Percentiles rank a stretch among this genome's conserved stretches.
Evolutionary conservation across 2,329 filamentous ascomycete genomes (phyloP).

Genomic region (Botrytis aclada): DNA sequence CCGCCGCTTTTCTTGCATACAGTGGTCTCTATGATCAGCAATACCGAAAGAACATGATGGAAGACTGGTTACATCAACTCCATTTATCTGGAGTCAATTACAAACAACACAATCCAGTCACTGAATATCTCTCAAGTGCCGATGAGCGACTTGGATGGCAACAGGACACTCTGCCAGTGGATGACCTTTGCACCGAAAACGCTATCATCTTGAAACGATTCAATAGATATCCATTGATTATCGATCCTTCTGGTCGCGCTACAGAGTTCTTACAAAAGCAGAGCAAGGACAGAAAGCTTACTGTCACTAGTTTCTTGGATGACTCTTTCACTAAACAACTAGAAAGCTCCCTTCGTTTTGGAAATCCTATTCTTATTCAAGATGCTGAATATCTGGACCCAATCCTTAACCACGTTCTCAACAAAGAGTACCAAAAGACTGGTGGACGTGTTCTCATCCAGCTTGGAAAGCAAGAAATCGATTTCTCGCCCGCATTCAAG

Average conservation of each 20-base stretch:
- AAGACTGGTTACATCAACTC: slow-evolving; percentile 95
- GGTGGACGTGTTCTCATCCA: slow-evolving; percentile 97
- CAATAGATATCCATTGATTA: slow-evolving; percentile 97
- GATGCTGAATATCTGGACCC: slow-evolving; percentile 97
- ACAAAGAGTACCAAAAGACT: slow-evolving; percentile 99
- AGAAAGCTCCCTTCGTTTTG: slow-evolving; percentile 94
- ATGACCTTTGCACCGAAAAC: slow-evolving; percentile 97
- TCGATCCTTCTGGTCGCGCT: slow-evolving; percentile 92
- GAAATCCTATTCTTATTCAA: slow-evolving; percentile 97
- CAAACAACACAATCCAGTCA: slow-evolving; percentile 91
- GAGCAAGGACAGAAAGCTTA: slow-evolving; percentile 88
- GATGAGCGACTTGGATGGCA: slow-evolving; percentile 96
- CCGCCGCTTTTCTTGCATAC: slow-evolving; percentile 96
- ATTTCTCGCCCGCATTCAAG: slow-evolving; percentile 96
- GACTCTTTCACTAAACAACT: slow-evolving; percentile 98
- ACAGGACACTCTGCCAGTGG: slow-evolving; percentile 86
- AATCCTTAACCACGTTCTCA: slow-evolving; percentile 95
- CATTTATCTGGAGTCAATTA: slow-evolving; percentile 88
- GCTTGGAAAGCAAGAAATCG: slow-evolving; percentile 97
- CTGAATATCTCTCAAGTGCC: slow-evolving; percentile 93
- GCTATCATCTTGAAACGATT: slow-evolving; percentile 96
- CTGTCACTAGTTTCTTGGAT: slow-evolving; percentile 96
- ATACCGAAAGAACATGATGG: slow-evolving; percentile 95
- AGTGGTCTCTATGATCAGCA: slow-evolving; percentile 96
- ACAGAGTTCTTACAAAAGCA: slow-evolving; percentile 95